Percentiles rank a stretch among this genome's conserved stretches.
phyloP scores from a whole-genome alignment of 345 rosid species.

The Noccaea bulbosa region DNA sequence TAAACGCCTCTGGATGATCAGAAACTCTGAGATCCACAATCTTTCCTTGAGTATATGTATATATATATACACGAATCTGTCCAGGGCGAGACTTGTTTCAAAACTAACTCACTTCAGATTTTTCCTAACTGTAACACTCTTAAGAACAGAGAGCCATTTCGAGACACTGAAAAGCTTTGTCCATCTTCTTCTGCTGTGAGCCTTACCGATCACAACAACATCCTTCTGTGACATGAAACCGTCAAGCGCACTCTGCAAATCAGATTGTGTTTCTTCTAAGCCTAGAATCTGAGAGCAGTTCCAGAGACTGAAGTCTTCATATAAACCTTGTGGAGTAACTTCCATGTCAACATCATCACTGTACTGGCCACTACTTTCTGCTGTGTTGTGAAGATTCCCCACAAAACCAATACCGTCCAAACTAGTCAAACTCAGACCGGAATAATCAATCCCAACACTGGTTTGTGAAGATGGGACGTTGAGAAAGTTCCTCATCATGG shows the following conservation, averaged over 20 bases:
- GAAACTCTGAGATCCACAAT: conserved; percentile 17
- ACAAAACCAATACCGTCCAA: conserved; percentile 58
- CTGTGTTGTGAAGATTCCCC: conserved; percentile 53
- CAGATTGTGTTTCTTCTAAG: conserved; percentile 59
- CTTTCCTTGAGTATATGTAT: conserved; percentile 19
- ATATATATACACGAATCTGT: conserved; percentile 33
- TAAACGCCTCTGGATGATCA: conserved; percentile 38
- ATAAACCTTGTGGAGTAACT: conserved; percentile 52
- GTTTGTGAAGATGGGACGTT: conserved; percentile 51
- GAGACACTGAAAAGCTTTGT: conserved; percentile 77
- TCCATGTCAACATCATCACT: conserved; percentile 40
- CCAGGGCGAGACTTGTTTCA: conserved; percentile 41
- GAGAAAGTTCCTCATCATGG: conserved; percentile 52
- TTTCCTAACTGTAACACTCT: conserved; percentile 55
- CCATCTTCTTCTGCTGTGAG: conserved; percentile 91
- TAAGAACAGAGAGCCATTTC: conserved; percentile 72
- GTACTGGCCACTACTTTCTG: conserved; percentile 39
- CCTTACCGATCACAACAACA: conserved; percentile 45
- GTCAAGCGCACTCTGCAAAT: conserved; percentile 66
- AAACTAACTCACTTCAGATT: conserved; percentile 40
- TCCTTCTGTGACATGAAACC: conserved; percentile 55
- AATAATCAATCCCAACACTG: conserved; percentile 61
- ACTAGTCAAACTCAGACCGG: conserved; percentile 54
- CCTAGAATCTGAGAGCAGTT: conserved; percentile 57
- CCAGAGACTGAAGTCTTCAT: conserved; percentile 70